A percentile compares a stretch with the other conserved stretches of the same genome.
These are phyloP conservation scores for Croton setiger DNA, from an alignment of 441 rosid genomes.

Conservation along the genomic window DNA sequence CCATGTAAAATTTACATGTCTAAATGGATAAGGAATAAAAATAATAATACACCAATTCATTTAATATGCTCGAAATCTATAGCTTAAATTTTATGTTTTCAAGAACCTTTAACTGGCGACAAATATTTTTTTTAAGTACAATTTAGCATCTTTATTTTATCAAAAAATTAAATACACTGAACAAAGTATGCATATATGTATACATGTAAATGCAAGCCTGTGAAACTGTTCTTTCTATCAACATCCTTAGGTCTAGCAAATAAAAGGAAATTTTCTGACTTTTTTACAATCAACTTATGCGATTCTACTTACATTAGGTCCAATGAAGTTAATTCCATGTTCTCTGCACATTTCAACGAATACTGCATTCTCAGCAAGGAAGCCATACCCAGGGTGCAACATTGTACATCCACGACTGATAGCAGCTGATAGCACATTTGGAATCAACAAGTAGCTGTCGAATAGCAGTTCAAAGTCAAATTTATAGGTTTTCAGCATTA, in stretches of 20 bases:
- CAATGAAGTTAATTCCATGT: slow-evolving; percentile 91
- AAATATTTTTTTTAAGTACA: too few species aligned
- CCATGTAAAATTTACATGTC: too few species aligned
- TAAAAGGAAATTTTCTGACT: neutral
- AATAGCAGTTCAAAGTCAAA: slow-evolving; percentile 11
- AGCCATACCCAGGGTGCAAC: slow-evolving; percentile 99
- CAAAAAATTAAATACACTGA: too few species aligned
- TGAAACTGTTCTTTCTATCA: neutral
- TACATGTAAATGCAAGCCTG: too few species aligned
- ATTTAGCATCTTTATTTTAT: too few species aligned
- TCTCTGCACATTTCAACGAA: slow-evolving; percentile 97
- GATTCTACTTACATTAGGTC: slow-evolving; percentile 73
- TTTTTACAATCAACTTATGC: neutral
- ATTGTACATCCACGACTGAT: slow-evolving; percentile 84
- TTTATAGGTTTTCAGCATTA: neutral
- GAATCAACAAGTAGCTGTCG: slow-evolving; percentile 72
- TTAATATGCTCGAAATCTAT: too few species aligned
- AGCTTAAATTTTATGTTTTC: too few species aligned
- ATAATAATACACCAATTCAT: too few species aligned
- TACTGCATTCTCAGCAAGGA: slow-evolving; percentile 91
- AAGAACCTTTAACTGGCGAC: too few species aligned
- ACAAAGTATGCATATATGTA: too few species aligned
- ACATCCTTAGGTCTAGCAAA: neutral
- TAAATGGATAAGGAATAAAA: too few species aligned
- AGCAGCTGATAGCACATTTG: slow-evolving; percentile 95